A percentile compares a stretch with the other conserved stretches of the same genome.
phyloP scores from a whole-genome alignment of 2,329 filamentous ascomycete species.

The Phialophora macrospora region DNA sequence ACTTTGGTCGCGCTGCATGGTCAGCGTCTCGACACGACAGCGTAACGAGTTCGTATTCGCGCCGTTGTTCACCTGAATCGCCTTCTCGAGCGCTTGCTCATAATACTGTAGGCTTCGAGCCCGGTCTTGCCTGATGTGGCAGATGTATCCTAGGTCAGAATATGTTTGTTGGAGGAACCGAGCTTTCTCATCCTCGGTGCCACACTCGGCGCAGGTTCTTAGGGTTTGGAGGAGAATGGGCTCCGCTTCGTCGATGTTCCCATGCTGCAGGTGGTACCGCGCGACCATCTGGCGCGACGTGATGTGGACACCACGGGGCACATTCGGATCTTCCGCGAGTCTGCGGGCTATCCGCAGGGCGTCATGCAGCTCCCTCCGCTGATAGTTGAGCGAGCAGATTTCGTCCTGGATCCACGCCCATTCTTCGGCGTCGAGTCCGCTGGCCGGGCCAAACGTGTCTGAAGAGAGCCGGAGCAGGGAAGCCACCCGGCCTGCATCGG shows the following conservation, averaged over 20 bases:
- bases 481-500: conserved; percentile 4
- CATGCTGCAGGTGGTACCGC: conserved; percentile 13
- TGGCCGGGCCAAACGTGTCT: conserved; percentile 15
- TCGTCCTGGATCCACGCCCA: conserved; percentile 26
- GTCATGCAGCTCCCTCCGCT: conserved; percentile 15
- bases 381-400: conserved; percentile 23
- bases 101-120: conserved; percentile 11
- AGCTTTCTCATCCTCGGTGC: conserved; percentile 1
- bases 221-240: conserved; percentile 14
- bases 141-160: conserved; percentile 20
- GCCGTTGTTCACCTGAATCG: conserved; percentile 13
- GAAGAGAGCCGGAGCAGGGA: conserved; percentile 19
- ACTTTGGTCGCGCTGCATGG: neutral
- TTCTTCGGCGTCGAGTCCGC: conserved; percentile 15
- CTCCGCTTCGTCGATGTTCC: conserved; percentile 16
- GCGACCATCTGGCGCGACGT: conserved; percentile 20
- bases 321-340: neutral
- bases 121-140: conserved; percentile 1
- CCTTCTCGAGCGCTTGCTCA: conserved; percentile 14
- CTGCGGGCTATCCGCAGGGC: conserved; percentile 17
- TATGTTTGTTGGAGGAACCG: conserved; percentile 17
- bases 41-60: conserved; percentile 14
- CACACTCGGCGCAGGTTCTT: neutral
- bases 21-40: conserved; percentile 12
- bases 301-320: conserved; percentile 20